Conservation (phyloP, 108 stramenopile species). For the Skeletonema menzelii region DNA sequence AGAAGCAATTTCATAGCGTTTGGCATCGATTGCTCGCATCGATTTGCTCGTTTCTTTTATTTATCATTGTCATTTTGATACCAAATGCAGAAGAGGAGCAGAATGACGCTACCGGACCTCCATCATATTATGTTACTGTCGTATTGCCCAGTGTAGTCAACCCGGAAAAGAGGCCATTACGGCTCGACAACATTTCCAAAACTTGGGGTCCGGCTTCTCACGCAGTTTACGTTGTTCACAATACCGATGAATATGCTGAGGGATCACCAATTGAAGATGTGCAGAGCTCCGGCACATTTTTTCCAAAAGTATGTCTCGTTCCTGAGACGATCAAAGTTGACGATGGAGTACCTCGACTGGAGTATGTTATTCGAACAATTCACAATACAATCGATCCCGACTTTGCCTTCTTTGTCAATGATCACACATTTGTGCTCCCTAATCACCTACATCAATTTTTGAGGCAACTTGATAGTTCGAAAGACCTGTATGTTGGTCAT, state of each 20-base stretch:
- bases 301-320: constrained; percentile 74
- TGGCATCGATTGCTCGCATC: constrained; percentile 27
- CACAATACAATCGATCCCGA: constrained; percentile 70
- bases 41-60: constrained; percentile 7
- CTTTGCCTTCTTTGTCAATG: constrained; percentile 91
- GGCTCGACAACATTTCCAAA: constrained; percentile 71
- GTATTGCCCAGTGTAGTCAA: constrained; percentile 80
- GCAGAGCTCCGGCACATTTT: constrained; percentile 28
- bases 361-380: constrained; percentile 69
- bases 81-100: constrained; percentile 3
- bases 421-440: constrained; percentile 89
- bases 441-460: constrained; percentile 79
- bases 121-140: constrained; percentile 74
- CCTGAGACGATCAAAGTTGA: constrained; percentile 62
- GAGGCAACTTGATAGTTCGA: constrained; percentile 46
- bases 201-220: constrained; percentile 79
- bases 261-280: constrained; percentile 40
- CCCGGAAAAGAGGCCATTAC: constrained; percentile 55
- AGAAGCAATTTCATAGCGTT: constrained; percentile 26
- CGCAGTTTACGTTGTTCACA: constrained; percentile 77
- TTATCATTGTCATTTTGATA: constrained; percentile 9
- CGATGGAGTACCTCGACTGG: constrained; percentile 70
- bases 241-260: constrained; percentile 59
- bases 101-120: constrained; percentile 6
- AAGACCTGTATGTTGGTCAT: constrained; percentile 82